These are phyloP conservation scores for Hymenoscyphus fraxineus DNA, from an alignment of 2,329 filamentous ascomycete genomes.

Conservation along the genomic window DNA sequence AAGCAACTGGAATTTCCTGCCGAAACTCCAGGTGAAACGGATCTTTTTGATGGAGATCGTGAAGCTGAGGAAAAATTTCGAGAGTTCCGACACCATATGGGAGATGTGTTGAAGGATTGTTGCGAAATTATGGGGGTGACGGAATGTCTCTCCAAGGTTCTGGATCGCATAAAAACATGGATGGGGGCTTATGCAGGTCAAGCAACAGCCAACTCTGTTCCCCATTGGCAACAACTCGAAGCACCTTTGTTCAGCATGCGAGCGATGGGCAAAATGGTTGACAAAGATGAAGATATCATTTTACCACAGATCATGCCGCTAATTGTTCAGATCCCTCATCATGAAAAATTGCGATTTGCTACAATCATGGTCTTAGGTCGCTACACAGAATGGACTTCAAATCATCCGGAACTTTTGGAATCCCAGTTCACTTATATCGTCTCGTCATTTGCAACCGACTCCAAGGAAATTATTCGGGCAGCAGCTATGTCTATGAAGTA, in stretches of 20 bases:
- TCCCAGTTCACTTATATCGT: constrained; percentile 95
- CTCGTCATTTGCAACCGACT: constrained; percentile 82
- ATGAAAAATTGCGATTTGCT: constrained; percentile 97
- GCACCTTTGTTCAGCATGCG: constrained; percentile 93
- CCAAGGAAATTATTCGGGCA: constrained; percentile 85
- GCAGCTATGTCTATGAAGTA: constrained; percentile 94
- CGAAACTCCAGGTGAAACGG: constrained; percentile 48
- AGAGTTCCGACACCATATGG: constrained; percentile 95
- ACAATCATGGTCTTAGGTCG: constrained; percentile 95
- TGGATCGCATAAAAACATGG: constrained; percentile 82
- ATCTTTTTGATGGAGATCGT: constrained; percentile 92
- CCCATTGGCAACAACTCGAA: constrained; percentile 94
- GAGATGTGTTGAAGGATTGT: constrained; percentile 93
- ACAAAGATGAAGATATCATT: constrained; percentile 80
- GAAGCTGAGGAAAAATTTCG: constrained; percentile 97
- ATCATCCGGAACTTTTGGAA: constrained; percentile 88
- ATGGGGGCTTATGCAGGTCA: constrained; percentile 76
- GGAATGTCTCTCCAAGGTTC: constrained; percentile 86
- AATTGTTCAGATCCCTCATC: constrained; percentile 87
- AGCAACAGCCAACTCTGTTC: constrained; percentile 70
- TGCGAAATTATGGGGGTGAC: constrained; percentile 94
- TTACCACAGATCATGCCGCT: constrained; percentile 89
- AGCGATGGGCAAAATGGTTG: constrained; percentile 95
- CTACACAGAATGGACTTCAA: constrained; percentile 96
- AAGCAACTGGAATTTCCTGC: constrained; percentile 85